A percentile compares a stretch with the other conserved stretches of the same genome.
These are phyloP conservation scores for Populus hybrid DNA, from an alignment of 441 rosid species.

Conservation along the genomic window DNA sequence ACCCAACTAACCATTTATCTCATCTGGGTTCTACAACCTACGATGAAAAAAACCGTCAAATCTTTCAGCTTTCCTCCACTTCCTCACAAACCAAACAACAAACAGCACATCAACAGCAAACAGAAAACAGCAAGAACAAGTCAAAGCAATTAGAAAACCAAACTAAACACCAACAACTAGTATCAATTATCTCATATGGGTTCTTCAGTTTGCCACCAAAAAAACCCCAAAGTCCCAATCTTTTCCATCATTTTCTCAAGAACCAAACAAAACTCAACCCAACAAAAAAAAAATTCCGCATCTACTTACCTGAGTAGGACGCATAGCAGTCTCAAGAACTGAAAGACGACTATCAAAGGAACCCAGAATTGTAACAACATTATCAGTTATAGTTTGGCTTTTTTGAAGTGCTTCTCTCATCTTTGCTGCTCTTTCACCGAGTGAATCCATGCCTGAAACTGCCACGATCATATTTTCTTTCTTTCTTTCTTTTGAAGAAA, in stretches of 20 bases:
- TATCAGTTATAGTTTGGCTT: slow-evolving; percentile 86
- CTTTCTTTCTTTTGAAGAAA: neutral
- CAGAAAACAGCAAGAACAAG: slow-evolving; percentile 1
- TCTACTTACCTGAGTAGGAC: slow-evolving; percentile 86
- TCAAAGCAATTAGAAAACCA: slow-evolving; percentile 2
- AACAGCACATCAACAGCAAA: neutral
- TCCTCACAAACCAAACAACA: neutral
- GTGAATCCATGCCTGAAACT: slow-evolving; percentile 58
- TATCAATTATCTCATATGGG: slow-evolving; percentile 8
- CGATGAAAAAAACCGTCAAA: neutral
- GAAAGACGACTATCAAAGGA: slow-evolving; percentile 98
- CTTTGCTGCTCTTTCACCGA: slow-evolving; percentile 64
- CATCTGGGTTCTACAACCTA: neutral
- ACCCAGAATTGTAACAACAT: slow-evolving; percentile 83
- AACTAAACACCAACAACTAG: neutral
- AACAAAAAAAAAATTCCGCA: neutral
- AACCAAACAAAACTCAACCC: slow-evolving; percentile 5
- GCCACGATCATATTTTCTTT: slow-evolving; percentile 30
- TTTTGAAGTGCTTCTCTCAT: slow-evolving; percentile 81
- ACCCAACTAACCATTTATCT: neutral
- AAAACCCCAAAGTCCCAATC: neutral
- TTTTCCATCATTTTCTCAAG: neutral
- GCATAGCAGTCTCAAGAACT: slow-evolving; percentile 95
- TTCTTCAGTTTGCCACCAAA: neutral
- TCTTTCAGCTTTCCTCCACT: slow-evolving; percentile 4